Evolutionary conservation across 345 rosid genomes (phyloP).

Genomic region (Murraya koenigii): DNA sequence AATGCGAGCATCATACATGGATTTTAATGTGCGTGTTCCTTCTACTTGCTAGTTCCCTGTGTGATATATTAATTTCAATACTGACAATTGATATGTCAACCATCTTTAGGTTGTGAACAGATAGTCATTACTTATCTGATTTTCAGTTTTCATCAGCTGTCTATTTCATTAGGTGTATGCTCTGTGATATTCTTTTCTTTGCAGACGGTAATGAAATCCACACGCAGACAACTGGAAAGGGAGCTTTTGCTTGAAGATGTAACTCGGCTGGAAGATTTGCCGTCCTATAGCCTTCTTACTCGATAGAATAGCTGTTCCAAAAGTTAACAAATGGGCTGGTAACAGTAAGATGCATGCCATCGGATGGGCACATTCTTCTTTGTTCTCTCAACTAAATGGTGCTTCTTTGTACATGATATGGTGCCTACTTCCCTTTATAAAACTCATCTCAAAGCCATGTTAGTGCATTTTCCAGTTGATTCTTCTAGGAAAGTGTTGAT

Average conservation of each 20-base stretch:
- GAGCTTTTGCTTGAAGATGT: constrained; percentile 80
- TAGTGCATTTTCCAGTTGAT: constrained; percentile 4
- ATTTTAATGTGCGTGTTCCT: constrained; percentile 69
- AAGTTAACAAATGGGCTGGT: constrained; percentile 23
- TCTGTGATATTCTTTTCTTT: neutral
- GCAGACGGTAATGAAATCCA: constrained; percentile 81
- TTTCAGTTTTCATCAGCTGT: neutral
- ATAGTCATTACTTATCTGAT: neutral
- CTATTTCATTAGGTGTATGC: neutral
- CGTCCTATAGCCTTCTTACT: constrained; percentile 68
- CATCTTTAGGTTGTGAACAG: neutral
- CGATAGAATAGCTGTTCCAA: constrained; percentile 23
- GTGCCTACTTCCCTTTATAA: neutral
- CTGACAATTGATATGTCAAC: neutral
- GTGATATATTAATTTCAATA: neutral
- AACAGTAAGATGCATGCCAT: constrained; percentile 23
- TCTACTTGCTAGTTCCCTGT: constrained; percentile 7
- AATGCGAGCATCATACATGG: constrained; percentile 98
- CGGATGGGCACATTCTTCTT: neutral
- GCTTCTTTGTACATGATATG: constrained; percentile 20
- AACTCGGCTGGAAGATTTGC: constrained; percentile 73
- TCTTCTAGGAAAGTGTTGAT: neutral
- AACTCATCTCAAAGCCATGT: constrained; percentile 5
- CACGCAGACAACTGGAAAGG: constrained; percentile 86
- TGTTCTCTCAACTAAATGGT: constrained; percentile 18